These are phyloP conservation scores for Grosmannia serpens DNA, from an alignment of 2,329 filamentous ascomycete genomes.

Conservation along the genomic window DNA sequence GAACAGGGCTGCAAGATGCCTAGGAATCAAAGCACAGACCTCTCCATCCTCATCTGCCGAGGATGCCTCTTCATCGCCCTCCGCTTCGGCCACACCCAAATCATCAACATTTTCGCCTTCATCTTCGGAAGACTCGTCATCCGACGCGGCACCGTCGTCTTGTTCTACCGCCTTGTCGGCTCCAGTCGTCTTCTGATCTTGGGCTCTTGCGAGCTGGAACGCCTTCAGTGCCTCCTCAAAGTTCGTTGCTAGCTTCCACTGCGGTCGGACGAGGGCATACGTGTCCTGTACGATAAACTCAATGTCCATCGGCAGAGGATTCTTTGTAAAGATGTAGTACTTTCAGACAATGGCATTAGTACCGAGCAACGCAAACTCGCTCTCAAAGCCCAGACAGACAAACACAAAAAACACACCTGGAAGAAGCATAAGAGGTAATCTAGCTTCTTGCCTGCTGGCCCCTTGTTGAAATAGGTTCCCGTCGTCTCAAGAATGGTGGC, in stretches of 20 bases:
- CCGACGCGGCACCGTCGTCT: constrained; percentile 7
- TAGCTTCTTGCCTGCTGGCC: constrained; percentile 87
- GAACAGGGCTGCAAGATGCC: not conserved
- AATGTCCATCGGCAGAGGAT: constrained; percentile 86
- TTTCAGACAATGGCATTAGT: constrained; percentile 17
- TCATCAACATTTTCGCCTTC: constrained; percentile 59
- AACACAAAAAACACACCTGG: constrained; percentile 44
- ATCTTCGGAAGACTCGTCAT: constrained; percentile 72
- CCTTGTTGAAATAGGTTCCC: constrained; percentile 90
- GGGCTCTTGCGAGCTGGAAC: constrained; percentile 78
- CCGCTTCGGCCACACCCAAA: constrained; percentile 47
- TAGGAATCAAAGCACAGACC: constrained; percentile 22
- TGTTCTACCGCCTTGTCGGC: constrained; percentile 56
- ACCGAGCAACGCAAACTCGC: not conserved
- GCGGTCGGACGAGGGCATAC: constrained; percentile 70
- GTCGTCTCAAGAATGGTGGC: constrained; percentile 89
- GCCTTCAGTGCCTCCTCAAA: constrained; percentile 71
- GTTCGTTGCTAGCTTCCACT: constrained; percentile 80
- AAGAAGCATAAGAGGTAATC: constrained; percentile 97
- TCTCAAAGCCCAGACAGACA: not conserved
- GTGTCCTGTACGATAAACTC: constrained; percentile 95
- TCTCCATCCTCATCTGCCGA: constrained; percentile 51
- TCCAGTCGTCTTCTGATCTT: constrained; percentile 75
- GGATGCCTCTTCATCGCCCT: constrained; percentile 45
- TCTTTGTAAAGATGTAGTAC: constrained; percentile 91